Evolutionary conservation across 257 asterid genomes (phyloP), one percentile per base, ranked within the genome.

Genomic region (Buddleja alternifolia): DNA sequence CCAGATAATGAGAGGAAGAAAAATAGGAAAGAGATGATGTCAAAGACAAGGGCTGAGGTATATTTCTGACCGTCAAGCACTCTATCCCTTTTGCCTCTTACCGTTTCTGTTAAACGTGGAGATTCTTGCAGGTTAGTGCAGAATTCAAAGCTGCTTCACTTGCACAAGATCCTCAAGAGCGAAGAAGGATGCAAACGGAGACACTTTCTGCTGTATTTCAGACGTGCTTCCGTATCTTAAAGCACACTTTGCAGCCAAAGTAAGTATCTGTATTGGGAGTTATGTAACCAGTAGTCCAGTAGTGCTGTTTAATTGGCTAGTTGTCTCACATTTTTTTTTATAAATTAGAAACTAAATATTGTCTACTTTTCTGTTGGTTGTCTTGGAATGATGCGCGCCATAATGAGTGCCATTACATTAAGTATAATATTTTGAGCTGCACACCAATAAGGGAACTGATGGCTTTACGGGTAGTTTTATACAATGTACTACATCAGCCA

Each of bases 31-130:
- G 95, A 89, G 69, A 71, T 77, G 70, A 67, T 85, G 78, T 81
- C 86, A 50, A 86, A 81, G 90, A 91, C 99, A 40, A 73, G 93
- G 68, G 92, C 89, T 71, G 97, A 94, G 97, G 99, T 94, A 77
- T 52, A 29, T 56, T 24, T 56, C 40, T 51, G 32, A 67, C 23
- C 67, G 61, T 59, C 48, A 20, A 15, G 66, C 56, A 58, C 44
- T 58, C 41, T 20, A 52, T 44, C 6, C 55, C 24, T 15, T 59
- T 61, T 39, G 48, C 60, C 69, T 67, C 54, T 54, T 58, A n/a
- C 44, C 55, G 21, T 58, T 24, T 29, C 48, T 65, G 68, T 73
- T 34, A 68, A 54, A 58, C 53, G 29, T 65, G 70, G 62, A 64
- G 77, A 32, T 55, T 57, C 63, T 59, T 64, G 54, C 88, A 94